Conservation (phyloP, 257 asterid genomes). For the Petunia axillaris region DNA sequence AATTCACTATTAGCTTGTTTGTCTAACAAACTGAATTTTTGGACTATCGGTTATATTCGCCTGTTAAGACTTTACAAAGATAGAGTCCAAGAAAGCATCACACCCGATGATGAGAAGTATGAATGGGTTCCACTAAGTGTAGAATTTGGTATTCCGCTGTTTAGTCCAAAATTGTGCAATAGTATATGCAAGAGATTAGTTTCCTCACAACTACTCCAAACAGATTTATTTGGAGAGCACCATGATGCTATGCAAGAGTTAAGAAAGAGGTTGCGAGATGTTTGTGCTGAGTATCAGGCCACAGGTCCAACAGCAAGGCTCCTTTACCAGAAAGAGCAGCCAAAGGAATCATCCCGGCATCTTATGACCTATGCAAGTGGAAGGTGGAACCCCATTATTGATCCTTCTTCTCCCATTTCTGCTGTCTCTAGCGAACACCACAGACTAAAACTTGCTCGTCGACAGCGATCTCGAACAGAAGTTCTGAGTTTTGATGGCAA, state of each 20-base stretch:
- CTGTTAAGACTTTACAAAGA: constrained; percentile 79
- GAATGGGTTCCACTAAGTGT: constrained; percentile 96
- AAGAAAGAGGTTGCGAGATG: constrained; percentile 71
- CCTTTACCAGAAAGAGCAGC: constrained; percentile 90
- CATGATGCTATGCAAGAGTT: constrained; percentile 92
- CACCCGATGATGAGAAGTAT: constrained; percentile 60
- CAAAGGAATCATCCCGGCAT: constrained; percentile 59
- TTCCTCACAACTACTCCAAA: constrained; percentile 84
- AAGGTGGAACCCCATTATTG: constrained; percentile 90
- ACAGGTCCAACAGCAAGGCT: constrained; percentile 89
- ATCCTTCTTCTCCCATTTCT: constrained; percentile 98
- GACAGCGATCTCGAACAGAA: constrained; percentile 85
- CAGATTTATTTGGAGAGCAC: constrained; percentile 73
- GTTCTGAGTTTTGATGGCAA: constrained; percentile 96
- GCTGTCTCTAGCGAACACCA: constrained; percentile 89
- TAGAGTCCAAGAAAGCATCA: constrained; percentile 52
- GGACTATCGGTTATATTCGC: constrained; percentile 87
- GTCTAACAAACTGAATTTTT: constrained; percentile 71
- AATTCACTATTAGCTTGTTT: constrained; percentile 62
- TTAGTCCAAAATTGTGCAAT: constrained; percentile 89
- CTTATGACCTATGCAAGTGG: constrained; percentile 98
- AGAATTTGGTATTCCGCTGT: constrained; percentile 93
- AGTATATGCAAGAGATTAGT: constrained; percentile 80
- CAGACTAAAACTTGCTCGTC: constrained; percentile 83
- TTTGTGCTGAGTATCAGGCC: constrained; percentile 89